A percentile compares a stretch with the other conserved stretches of the same genome.
These are phyloP conservation scores for Psilocybe azurescens DNA, from an alignment of 768 basidiomycete genomes.

Conservation along the genomic window DNA sequence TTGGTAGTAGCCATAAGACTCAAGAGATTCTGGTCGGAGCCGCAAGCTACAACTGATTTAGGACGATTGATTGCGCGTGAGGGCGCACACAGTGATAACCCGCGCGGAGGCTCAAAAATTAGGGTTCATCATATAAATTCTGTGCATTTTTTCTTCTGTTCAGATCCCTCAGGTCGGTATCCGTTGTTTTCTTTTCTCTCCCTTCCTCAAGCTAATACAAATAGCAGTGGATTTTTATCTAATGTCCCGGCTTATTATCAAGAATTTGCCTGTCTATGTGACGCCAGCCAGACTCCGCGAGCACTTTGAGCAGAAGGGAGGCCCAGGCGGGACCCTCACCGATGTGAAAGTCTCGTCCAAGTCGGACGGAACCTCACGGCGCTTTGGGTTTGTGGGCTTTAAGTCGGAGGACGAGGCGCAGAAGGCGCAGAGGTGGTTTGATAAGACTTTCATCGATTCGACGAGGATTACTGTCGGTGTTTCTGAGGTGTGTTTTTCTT, in stretches of 20 bases:
- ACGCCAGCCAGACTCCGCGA: constrained; percentile 67
- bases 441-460: constrained; percentile 83
- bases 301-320: constrained; percentile 68
- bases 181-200: constrained; percentile 8
- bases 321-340: constrained; percentile 75
- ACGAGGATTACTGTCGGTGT: constrained; percentile 76
- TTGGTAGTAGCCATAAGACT: constrained; percentile 30
- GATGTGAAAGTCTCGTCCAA: constrained; percentile 85
- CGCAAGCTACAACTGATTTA: background rate
- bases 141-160: constrained; percentile 23
- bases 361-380: constrained; percentile 76
- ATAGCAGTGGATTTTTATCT: background rate
- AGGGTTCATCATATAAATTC: constrained; percentile 9
- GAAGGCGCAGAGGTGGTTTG: constrained; percentile 82
- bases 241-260: constrained; percentile 87
- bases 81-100: constrained; percentile 24
- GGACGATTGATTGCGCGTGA: background rate
- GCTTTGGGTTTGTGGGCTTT: constrained; percentile 94
- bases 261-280: constrained; percentile 76
- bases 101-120: constrained; percentile 28
- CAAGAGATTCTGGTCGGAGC: background rate
- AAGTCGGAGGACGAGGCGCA: constrained; percentile 78
- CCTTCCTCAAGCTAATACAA: constrained; percentile 1
- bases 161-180: constrained; percentile 28
- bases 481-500: constrained; percentile 66